Conservation (phyloP, 2,329 filamentous ascomycete genomes). For the Trichoderma brevicompactum region DNA sequence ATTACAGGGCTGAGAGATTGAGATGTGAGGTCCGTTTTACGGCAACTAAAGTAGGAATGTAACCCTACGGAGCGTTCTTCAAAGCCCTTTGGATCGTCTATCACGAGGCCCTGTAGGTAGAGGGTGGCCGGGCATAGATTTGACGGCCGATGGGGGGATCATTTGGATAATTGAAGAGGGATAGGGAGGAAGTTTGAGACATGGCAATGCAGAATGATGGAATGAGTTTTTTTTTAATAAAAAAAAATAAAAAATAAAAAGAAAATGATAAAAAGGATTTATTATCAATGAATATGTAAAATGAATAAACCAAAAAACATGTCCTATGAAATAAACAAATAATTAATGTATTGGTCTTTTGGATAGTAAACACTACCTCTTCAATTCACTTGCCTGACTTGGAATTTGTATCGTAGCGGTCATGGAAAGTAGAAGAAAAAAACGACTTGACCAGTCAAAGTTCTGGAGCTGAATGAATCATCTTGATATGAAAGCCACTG, state of each 20-base stretch:
- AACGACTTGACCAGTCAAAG: not conserved
- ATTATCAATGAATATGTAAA: not conserved
- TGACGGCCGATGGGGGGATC: constrained; percentile 11
- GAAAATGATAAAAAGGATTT: not conserved
- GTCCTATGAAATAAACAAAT: not conserved
- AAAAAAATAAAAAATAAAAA: not conserved
- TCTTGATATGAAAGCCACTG: too few relatives aligned
- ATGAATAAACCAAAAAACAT: not conserved
- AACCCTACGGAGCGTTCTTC: not conserved
- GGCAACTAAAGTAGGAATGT: not conserved
- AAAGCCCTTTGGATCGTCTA: not conserved
- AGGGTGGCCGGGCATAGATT: constrained; percentile 6
- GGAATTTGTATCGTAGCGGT: not conserved
- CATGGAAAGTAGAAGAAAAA: not conserved
- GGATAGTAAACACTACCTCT: not conserved
- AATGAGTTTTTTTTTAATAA: not conserved
- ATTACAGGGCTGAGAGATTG: not conserved
- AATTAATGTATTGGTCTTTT: not conserved
- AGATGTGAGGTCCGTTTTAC: not conserved
- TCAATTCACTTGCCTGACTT: not conserved
- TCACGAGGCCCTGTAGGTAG: not conserved
- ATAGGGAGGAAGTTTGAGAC: not conserved
- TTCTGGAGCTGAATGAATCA: not conserved
- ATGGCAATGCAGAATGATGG: not conserved
- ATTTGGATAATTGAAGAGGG: not conserved